These are phyloP conservation scores for Lasiodiplodia hormozganensis DNA, from an alignment of 2,329 filamentous ascomycete species.

Conservation along the genomic window DNA sequence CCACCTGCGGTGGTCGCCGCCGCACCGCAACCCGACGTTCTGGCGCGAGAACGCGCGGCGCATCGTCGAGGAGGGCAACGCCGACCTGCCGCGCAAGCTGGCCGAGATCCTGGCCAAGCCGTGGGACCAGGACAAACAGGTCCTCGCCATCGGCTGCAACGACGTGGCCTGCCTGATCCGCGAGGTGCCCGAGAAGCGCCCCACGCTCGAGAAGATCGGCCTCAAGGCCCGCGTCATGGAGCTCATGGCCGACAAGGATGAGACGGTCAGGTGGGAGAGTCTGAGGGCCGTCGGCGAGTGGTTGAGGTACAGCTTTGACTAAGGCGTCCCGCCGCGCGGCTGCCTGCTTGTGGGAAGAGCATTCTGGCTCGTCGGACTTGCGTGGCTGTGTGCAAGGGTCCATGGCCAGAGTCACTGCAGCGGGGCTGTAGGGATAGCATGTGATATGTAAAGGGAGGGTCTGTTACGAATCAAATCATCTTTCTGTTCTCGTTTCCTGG, in stretches of 20 bases:
- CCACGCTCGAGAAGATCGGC: slow-evolving; percentile 80
- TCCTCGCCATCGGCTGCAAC: slow-evolving; percentile 90
- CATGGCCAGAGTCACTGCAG: slow-evolving; percentile 1
- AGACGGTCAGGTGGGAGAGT: slow-evolving; percentile 91
- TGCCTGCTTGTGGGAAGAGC: neutral
- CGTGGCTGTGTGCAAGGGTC: neutral
- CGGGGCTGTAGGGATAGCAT: slow-evolving; percentile 7
- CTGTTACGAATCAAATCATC: slow-evolving; percentile 6
- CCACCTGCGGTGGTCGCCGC: slow-evolving; percentile 90
- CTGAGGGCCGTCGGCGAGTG: slow-evolving; percentile 82
- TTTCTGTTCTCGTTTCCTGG: neutral
- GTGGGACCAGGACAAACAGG: slow-evolving; percentile 84
- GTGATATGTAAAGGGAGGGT: neutral
- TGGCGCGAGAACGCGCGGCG: slow-evolving; percentile 90
- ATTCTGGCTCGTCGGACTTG: neutral
- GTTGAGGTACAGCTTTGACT: slow-evolving; percentile 68
- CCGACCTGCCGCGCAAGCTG: slow-evolving; percentile 77
- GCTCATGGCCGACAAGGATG: slow-evolving; percentile 87
- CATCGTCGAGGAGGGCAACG: slow-evolving; percentile 84
- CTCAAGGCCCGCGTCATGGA: slow-evolving; percentile 91
- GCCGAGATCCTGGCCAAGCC: slow-evolving; percentile 84
- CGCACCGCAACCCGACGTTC: slow-evolving; percentile 84
- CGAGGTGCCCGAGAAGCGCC: slow-evolving; percentile 84
- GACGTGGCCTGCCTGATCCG: slow-evolving; percentile 89
- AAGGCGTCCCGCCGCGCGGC: neutral